Conservation (phyloP, 1,284 basidiomycete genomes). For the Apiotrichum siamense region DNA sequence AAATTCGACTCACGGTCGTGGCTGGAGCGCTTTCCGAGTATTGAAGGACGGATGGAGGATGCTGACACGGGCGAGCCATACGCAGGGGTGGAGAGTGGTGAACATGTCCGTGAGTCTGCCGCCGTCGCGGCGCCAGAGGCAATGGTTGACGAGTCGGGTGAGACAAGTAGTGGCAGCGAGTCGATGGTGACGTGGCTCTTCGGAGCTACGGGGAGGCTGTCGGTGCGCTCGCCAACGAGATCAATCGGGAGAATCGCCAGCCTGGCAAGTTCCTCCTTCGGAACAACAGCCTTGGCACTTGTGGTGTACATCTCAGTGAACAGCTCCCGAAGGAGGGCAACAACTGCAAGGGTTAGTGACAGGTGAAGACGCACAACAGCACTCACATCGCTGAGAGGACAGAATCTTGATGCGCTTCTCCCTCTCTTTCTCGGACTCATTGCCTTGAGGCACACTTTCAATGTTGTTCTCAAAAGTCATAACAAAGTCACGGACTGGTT, state of each 20-base stretch:
- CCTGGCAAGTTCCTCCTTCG: slow-evolving; percentile 44
- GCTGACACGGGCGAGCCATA: not conserved
- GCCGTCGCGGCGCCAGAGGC: slow-evolving; percentile 30
- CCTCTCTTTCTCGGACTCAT: slow-evolving; percentile 1
- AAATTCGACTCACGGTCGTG: slow-evolving; percentile 37
- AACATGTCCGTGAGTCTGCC: slow-evolving; percentile 8
- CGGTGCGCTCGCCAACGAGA: slow-evolving; percentile 10
- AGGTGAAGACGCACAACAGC: fast-evolving
- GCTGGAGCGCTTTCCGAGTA: slow-evolving; percentile 40
- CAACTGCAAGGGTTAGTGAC: slow-evolving; percentile 25
- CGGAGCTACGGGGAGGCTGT: not conserved
- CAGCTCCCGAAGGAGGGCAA: slow-evolving; percentile 34
- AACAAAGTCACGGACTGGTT: slow-evolving; percentile 42
- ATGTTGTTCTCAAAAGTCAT: slow-evolving; percentile 23
- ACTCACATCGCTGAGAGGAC: slow-evolving; percentile 35
- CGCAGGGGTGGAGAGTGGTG: slow-evolving; percentile 5
- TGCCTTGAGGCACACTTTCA: not conserved
- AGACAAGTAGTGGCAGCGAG: slow-evolving; percentile 5
- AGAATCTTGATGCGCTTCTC: slow-evolving; percentile 16
- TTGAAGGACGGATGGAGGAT: slow-evolving; percentile 7
- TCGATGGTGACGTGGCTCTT: slow-evolving; percentile 13
- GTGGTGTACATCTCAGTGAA: slow-evolving; percentile 41
- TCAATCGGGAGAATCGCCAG: slow-evolving; percentile 36
- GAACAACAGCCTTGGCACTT: slow-evolving; percentile 33
- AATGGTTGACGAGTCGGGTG: slow-evolving; percentile 20